These are phyloP conservation scores for Catharanthus roseus DNA, from an alignment of 257 asterid species.

Conservation along the genomic window DNA sequence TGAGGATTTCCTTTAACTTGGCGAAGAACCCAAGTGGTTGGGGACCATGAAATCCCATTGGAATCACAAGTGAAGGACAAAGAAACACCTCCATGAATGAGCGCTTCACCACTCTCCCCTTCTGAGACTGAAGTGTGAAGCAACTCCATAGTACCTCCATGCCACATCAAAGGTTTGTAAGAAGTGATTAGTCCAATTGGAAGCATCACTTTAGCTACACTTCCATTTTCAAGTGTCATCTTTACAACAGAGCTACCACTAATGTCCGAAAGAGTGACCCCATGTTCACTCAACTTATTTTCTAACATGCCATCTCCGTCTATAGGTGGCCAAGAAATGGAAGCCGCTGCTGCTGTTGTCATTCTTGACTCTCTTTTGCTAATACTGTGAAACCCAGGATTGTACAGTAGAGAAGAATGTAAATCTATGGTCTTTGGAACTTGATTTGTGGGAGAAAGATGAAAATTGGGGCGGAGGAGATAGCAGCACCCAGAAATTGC, in stretches of 20 bases:
- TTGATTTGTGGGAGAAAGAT: conserved; percentile 14
- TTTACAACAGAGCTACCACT: conserved; percentile 41
- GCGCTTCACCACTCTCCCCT: conserved; percentile 23
- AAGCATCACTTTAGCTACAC: conserved; percentile 55
- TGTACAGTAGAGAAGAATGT: conserved; percentile 9
- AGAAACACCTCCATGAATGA: conserved; percentile 65
- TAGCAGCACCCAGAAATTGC: conserved; percentile 15
- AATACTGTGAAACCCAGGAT: conserved; percentile 6
- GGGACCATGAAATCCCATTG: conserved; percentile 41
- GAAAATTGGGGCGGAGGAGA: conserved; percentile 18
- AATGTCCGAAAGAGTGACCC: conserved; percentile 44
- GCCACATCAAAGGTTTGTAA: conserved; percentile 76
- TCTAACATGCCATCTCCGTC: conserved; percentile 34
- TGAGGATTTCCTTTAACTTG: conserved; percentile 46
- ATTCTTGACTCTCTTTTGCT: conserved; percentile 23
- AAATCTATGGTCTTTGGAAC: conserved; percentile 11
- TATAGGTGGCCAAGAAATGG: conserved; percentile 20
- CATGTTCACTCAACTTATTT: conserved; percentile 35
- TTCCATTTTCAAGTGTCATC: conserved; percentile 59
- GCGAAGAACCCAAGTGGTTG: conserved; percentile 44
- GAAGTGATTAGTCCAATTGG: conserved; percentile 81
- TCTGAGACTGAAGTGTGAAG: conserved; percentile 60
- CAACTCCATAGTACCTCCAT: conserved; percentile 58
- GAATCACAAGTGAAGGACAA: conserved; percentile 33
- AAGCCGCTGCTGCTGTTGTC: conserved; percentile 31